Conservation (phyloP, 2,329 filamentous ascomycete species). For the Thielaviopsis euricoi region DNA sequence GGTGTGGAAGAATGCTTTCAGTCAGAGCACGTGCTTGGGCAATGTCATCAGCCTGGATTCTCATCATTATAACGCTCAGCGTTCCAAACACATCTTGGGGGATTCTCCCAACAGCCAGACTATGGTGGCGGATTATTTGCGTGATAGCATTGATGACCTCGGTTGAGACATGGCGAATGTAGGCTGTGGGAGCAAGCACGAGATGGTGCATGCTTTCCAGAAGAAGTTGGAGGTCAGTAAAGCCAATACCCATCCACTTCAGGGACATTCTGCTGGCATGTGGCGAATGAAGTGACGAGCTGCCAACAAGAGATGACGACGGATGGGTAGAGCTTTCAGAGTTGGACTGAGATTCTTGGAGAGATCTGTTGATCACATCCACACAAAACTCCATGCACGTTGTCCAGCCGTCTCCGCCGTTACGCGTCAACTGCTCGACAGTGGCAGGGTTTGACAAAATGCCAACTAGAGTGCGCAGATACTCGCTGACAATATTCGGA, state of each 20-base stretch:
- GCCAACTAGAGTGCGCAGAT: slow-evolving; percentile 56
- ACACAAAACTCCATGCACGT: slow-evolving; percentile 55
- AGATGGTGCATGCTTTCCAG: slow-evolving; percentile 51
- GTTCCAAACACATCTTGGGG: slow-evolving; percentile 61
- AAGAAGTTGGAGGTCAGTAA: slow-evolving; percentile 27
- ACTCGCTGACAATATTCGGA: slow-evolving; percentile 46
- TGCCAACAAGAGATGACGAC: slow-evolving; percentile 19
- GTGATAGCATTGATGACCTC: neutral
- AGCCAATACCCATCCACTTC: slow-evolving; percentile 11
- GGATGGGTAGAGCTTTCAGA: slow-evolving; percentile 29
- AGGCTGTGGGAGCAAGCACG: slow-evolving; percentile 49
- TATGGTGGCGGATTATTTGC: slow-evolving; percentile 41
- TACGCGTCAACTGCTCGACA: slow-evolving; percentile 56
- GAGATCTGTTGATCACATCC: slow-evolving; percentile 37
- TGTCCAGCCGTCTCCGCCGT: slow-evolving; percentile 46
- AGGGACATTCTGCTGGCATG: slow-evolving; percentile 4
- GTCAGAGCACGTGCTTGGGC: slow-evolving; percentile 43
- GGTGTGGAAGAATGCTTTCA: slow-evolving; percentile 47
- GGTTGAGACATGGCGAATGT: slow-evolving; percentile 23
- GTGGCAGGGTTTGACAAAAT: slow-evolving; percentile 60
- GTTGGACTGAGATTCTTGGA: slow-evolving; percentile 23
- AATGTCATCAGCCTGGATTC: slow-evolving; percentile 51
- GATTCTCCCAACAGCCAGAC: slow-evolving; percentile 40
- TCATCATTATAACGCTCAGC: slow-evolving; percentile 54
- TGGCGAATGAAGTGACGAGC: slow-evolving; percentile 11